Evolutionary conservation across 1,284 basidiomycete species (phyloP).

Genomic region (Boletellus deceptivus): DNA sequence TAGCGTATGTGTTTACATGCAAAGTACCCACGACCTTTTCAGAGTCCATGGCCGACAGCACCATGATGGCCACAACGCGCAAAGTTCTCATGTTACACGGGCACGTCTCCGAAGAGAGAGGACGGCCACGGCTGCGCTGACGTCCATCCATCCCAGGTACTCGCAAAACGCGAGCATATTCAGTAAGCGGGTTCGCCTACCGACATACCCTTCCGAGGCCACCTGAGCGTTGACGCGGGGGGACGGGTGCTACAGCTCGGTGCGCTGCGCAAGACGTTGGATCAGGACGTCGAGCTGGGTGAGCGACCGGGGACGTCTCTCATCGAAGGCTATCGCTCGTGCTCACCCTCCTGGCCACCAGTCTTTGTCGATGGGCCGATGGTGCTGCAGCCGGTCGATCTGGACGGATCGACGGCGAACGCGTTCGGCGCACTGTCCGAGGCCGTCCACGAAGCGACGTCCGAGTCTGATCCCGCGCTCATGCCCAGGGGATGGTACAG

Average conservation of each 20-base stretch:
- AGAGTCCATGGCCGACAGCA: neutral
- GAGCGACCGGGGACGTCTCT: constrained; percentile 7
- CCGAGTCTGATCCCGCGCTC: constrained; percentile 51
- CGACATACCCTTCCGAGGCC: neutral
- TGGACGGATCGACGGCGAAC: constrained; percentile 43
- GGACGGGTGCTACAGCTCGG: constrained; percentile 51
- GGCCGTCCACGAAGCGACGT: constrained; percentile 40
- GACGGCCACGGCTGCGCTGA: constrained; percentile 6
- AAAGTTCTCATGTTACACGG: constrained; percentile 35
- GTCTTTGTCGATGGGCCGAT: constrained; percentile 83
- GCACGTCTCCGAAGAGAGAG: constrained; percentile 12
- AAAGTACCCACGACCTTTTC: no score
- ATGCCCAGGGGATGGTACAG: constrained; percentile 83
- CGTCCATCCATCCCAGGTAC: constrained; percentile 51
- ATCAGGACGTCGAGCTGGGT: constrained; percentile 72
- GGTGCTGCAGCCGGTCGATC: constrained; percentile 69
- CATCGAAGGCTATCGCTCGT: constrained; percentile 1
- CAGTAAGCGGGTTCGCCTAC: constrained; percentile 66
- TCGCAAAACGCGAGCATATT: constrained; percentile 81
- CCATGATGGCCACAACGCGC: constrained; percentile 9
- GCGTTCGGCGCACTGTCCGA: constrained; percentile 57
- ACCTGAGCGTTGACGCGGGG: no score
- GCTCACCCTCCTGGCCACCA: constrained; percentile 28
- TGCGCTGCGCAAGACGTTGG: constrained; percentile 71
- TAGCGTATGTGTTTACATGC: no score